A percentile compares a stretch with the other conserved stretches of the same genome.
Conservation (phyloP, 805 yeast species). For the Candida glaebosa region DNA sequence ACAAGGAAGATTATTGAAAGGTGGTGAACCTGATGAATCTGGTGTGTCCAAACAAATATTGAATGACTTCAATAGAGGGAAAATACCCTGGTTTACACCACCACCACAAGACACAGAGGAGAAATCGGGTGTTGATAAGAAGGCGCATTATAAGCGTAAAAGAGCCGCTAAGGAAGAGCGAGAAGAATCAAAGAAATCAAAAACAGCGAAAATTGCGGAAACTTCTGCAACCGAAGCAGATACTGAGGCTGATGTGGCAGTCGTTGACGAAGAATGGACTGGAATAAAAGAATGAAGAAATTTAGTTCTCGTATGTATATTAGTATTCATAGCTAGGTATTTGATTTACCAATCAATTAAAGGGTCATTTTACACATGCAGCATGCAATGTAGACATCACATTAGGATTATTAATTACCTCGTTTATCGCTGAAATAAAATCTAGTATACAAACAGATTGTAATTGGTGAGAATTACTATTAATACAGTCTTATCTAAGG, state of each 20-base stretch:
- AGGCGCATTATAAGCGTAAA: constrained; percentile 50
- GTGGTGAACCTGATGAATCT: constrained; percentile 96
- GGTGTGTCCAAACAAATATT: constrained; percentile 88
- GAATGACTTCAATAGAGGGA: constrained; percentile 95
- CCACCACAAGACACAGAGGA: constrained; percentile 77
- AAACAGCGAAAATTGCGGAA: constrained; percentile 19
- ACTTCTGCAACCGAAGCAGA: constrained; percentile 18
- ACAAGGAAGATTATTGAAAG: constrained; percentile 87
- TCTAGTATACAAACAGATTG: constrained; percentile 4
- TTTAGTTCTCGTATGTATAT: constrained; percentile 5
- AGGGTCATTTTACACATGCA: constrained; percentile 2
- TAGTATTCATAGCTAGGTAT: constrained; percentile 2
- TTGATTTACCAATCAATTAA: constrained; percentile 3
- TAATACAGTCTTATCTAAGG: constrained; percentile 9
- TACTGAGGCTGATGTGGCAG: constrained; percentile 16
- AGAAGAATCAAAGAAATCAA: constrained; percentile 22
- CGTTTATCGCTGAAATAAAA: constrained; percentile 2
- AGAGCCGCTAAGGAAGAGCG: constrained; percentile 46
- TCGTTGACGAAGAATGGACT: constrained; percentile 20
- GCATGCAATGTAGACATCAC: background rate
- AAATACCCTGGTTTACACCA: constrained; percentile 95
- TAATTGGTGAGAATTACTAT: constrained; percentile 3
- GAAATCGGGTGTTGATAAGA: constrained; percentile 55
- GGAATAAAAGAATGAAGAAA: constrained; percentile 22
- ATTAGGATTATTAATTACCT: background rate